A percentile compares a stretch with the other conserved stretches of the same genome.
phyloP scores from a whole-genome alignment of 345 rosid species.

The Eucalyptus caleyi region DNA sequence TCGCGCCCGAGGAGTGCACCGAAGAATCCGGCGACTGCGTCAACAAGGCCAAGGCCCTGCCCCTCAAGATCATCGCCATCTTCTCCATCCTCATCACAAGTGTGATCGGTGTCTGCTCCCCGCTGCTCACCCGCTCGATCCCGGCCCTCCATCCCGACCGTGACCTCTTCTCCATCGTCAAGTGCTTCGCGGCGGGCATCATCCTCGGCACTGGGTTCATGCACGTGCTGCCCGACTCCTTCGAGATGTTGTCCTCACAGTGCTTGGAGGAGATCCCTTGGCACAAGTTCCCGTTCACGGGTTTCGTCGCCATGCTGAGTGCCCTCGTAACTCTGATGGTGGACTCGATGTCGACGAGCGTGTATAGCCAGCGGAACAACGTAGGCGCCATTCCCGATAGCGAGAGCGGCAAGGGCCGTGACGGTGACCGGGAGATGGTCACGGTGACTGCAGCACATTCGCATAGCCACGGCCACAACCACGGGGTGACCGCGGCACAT shows the following conservation, averaged over 20 bases:
- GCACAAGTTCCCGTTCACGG: conserved; percentile 76
- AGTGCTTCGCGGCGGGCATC: conserved; percentile 67
- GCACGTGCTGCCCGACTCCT: conserved; percentile 80
- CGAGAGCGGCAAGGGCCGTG: neutral
- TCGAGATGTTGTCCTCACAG: conserved; percentile 44
- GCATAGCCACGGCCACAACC: neutral
- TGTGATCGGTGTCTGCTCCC: conserved; percentile 32
- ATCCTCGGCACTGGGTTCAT: conserved; percentile 76
- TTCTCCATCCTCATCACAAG: conserved; percentile 32
- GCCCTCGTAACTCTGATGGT: conserved; percentile 42
- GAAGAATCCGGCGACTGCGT: neutral
- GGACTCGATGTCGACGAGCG: conserved; percentile 43
- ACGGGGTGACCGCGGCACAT: no score
- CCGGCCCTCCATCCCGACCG: conserved; percentile 27
- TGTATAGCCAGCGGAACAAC: conserved; percentile 3
- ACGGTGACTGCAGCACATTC: neutral
- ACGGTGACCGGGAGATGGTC: neutral
- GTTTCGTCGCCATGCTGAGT: conserved; percentile 73
- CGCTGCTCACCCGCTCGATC: conserved; percentile 16
- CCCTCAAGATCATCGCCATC: conserved; percentile 32
- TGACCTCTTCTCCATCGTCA: conserved; percentile 32
- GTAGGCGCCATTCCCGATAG: neutral
- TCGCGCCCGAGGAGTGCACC: neutral
- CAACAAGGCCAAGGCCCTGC: conserved; percentile 4
- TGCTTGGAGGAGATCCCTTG: conserved; percentile 53